Evolutionary conservation across 1,139 yeast genomes (phyloP).

Genomic region (Arxiozyma telluris): DNA sequence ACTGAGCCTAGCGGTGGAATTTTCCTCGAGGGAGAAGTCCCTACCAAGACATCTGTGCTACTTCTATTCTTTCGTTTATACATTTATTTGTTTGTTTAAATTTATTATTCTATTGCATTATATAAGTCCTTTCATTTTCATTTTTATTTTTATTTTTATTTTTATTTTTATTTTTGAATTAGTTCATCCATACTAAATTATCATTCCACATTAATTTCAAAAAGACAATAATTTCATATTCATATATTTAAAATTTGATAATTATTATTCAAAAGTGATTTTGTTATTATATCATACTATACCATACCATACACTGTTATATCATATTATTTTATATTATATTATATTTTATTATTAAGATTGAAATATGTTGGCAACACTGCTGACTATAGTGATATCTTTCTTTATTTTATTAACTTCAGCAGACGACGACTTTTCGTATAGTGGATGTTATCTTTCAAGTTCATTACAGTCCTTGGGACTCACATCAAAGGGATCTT

Average conservation of each 20-base stretch:
- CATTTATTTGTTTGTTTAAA: neutral
- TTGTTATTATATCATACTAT: no score
- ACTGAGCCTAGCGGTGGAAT: no score
- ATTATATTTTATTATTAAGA: no score
- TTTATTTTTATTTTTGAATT: neutral
- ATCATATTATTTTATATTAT: no score
- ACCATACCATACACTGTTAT: no score
- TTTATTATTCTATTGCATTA: neutral
- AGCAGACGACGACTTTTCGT: neutral
- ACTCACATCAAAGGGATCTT: conserved; percentile 31
- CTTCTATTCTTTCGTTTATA: neutral
- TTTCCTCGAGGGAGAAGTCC: no score
- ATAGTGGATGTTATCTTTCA: conserved; percentile 17
- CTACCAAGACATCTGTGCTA: no score
- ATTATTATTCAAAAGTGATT: no score
- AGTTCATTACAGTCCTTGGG: conserved; percentile 7
- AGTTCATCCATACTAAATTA: neutral
- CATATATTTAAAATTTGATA: neutral
- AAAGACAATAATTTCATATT: neutral
- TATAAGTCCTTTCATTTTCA: no score
- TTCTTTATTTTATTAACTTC: neutral
- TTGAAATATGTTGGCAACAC: neutral
- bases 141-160: no score
- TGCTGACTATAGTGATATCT: neutral
- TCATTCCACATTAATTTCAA: no score